Evolutionary conservation across 371 early-diverging fungal genomes (phyloP).

Genomic region (Lichtheimia corymbifera): DNA sequence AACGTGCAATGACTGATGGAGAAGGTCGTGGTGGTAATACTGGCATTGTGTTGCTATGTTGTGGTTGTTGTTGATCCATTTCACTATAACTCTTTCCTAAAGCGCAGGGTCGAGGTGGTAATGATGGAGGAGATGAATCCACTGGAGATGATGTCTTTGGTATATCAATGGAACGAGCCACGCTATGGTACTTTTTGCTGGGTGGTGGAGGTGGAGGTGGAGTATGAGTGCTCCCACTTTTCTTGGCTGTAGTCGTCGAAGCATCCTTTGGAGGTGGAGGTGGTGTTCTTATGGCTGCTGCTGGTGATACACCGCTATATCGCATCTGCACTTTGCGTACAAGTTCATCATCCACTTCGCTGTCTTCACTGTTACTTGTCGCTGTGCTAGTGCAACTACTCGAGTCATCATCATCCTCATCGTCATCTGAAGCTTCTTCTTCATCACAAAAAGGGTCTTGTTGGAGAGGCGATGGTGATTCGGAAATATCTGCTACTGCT

Average conservation of each 20-base stretch:
- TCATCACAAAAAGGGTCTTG: slow-evolving; percentile 21
- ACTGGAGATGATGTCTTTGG: slow-evolving; percentile 9
- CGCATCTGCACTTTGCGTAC: slow-evolving; percentile 15
- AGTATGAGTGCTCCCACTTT: slow-evolving; percentile 14
- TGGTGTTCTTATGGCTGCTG: not conserved
- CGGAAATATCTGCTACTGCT: not conserved
- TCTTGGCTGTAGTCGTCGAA: slow-evolving; percentile 3
- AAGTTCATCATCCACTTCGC: slow-evolving; percentile 10
- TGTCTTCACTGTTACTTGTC: slow-evolving; percentile 10
- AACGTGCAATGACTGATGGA: slow-evolving; percentile 29
- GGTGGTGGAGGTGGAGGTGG: slow-evolving; percentile 49
- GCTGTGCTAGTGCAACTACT: not conserved
- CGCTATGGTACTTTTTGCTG: slow-evolving; percentile 41
- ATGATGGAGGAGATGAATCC: slow-evolving; percentile 9
- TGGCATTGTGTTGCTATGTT: slow-evolving; percentile 21
- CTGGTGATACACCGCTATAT: slow-evolving; percentile 4
- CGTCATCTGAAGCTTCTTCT: slow-evolving; percentile 8
- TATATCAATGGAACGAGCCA: slow-evolving; percentile 17
- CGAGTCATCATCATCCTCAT: not conserved
- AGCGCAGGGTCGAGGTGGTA: slow-evolving; percentile 17
- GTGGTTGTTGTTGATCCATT: not conserved
- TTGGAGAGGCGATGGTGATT: not conserved
- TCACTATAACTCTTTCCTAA: not conserved
- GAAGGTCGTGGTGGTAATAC: slow-evolving; percentile 42
- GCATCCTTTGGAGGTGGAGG: slow-evolving; percentile 16